Evolutionary conservation across 148 eudicot species (phyloP), one percentile per base, ranked within the genome.

Genomic region (Hydrangea macrophylla): DNA sequence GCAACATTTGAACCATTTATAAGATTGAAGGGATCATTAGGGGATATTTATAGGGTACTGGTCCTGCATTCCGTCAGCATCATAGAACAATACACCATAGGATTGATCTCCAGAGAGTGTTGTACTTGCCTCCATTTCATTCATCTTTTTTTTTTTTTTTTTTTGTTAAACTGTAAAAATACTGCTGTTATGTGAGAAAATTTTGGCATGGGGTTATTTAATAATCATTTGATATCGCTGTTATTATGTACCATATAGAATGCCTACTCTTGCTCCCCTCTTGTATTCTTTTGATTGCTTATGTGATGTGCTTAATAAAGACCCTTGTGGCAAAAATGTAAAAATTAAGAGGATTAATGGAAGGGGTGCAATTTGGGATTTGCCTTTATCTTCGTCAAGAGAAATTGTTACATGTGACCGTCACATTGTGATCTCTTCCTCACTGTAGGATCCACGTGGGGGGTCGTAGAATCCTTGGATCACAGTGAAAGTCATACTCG

Each of bases 131-230:
- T n/a, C 32, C 39, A 39, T 55, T 69, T 39, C 7, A 23, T 20
- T 35, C 6, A 36, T 42, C 31, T 23, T 50, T 64, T 24, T 57
- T 62, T n/a, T n/a, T n/a, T n/a, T n/a, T n/a, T n/a, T n/a, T n/a
- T n/a, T n/a, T n/a, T n/a, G n/a, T n/a, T 31, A 48, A 64, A 42
- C 69, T 72, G 79, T 79, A 72, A 64, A 79, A 75, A 68, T 51
- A 50, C 60, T 64, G 45, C n/a, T 65, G 26, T 44, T 33, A 48
- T 59, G 48, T 48, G 60, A 54, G n/a, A 76, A 79, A 79, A 75
- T 71, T 79, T 79, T 75, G 82, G 67, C 71, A 31, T 37, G 65
- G 44, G 48, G 24, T 44, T 13, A 56, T 60, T 27, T 31, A 59
- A 15, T 69, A 23, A 44, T 64, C 22, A 36, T 12, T 61, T 61